Base-by-base conservation (phyloP, 768 basidiomycete species). In the Suillus spraguei region DNA sequence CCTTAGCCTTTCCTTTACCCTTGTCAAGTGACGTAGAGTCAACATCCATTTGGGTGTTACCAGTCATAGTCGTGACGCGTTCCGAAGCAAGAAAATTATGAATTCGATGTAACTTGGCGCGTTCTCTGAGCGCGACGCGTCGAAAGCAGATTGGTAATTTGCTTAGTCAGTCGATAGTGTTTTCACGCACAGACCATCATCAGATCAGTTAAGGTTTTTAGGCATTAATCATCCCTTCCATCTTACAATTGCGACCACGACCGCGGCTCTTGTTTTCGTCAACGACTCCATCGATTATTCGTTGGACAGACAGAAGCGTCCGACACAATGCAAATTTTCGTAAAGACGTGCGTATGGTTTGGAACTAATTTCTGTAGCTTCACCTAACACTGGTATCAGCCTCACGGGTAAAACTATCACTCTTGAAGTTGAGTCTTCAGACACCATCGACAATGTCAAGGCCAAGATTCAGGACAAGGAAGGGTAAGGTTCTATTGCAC, bases 361-460 rank as follows among this genome's bases (percentile, higher is more conserved):
- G 10, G 46, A 5, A 11, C 20, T 50, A 20, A 47, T 36, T 63
- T 42, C 65, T 13, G 55, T 68, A 32, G n/a, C 13, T 2, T 5
- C 16, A 22, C 16, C 17, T 33, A 16, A 20, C 61, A 65, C 67
- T 68, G 28, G 50, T 66, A 10, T 38, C 71, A 95, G 92, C 90
- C 92, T 97, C 72, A 97, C 95, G 87, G 95, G 95, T 77, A 97
- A 97, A 85, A 98, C 96, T 71, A 95, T 96, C 85, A 96, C 94
- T 75, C 91, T 97, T 79, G 95, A 96, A 86, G 94, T 97, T 72
- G 94, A 97, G 80, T 95, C 94, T 69, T 95, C 94, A 64, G 94
- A 96, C 82, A 96, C 94, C 68, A 95, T 96, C 81, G 94, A 96
- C 83, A 95, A 96, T 87, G 95, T 97, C 82, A 97, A 96, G 84